Conservation (phyloP, 768 basidiomycete genomes). For the Hortiboletus campestris region DNA sequence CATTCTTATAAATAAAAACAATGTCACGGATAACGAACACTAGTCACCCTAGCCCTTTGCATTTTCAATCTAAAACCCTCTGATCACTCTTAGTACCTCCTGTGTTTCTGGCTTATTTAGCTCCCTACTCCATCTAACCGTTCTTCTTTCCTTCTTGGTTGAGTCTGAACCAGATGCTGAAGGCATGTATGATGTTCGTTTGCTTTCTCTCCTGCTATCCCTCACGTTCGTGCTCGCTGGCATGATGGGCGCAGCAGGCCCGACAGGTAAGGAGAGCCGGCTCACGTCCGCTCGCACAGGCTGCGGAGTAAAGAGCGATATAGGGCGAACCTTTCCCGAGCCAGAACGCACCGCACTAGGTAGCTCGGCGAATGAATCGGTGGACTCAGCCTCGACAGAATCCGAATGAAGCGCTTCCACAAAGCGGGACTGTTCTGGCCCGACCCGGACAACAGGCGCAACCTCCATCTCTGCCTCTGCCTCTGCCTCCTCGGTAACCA, state of each 20-base stretch:
- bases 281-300: slow-evolving; percentile 2
- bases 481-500: neutral
- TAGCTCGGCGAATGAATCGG: neutral
- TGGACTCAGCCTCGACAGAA: neutral
- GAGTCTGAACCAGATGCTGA: neutral
- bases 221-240: neutral
- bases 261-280: slow-evolving; percentile 21
- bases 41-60: neutral
- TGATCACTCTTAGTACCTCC: slow-evolving; percentile 18
- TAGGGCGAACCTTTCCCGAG: neutral
- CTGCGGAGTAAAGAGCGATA: slow-evolving; percentile 15
- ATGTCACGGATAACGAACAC: neutral
- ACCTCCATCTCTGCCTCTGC: neutral
- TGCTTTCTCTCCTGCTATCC: neutral
- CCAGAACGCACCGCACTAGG: neutral
- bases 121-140: slow-evolving; percentile 17
- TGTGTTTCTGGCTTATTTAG: slow-evolving; percentile 22
- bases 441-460: fast-evolving
- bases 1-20: no score
- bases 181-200: neutral
- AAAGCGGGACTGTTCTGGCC: neutral
- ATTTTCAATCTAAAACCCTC: neutral
- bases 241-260: neutral
- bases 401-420: neutral
- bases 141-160: slow-evolving; percentile 15